Conservation (phyloP, 441 rosid genomes). For the Viola pubescens region DNA sequence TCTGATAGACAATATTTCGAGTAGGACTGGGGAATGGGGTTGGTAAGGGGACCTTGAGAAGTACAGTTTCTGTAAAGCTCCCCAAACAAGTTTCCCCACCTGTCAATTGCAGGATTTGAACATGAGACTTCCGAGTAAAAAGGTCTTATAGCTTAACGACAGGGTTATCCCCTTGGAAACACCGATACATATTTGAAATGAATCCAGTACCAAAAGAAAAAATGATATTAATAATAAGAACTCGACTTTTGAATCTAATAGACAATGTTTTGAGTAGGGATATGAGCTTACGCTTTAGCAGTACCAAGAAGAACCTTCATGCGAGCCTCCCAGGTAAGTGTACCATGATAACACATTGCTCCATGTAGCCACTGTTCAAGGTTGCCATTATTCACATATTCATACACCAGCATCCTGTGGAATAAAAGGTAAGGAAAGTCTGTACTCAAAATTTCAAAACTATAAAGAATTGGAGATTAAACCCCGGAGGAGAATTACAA, state of each 20-base stretch:
- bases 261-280: slow-evolving; percentile 7
- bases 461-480: background rate
- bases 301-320: slow-evolving; percentile 81
- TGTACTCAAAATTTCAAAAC: slow-evolving; percentile 9
- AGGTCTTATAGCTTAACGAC: too few relatives aligned
- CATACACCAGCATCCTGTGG: slow-evolving; percentile 76
- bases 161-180: too few relatives aligned
- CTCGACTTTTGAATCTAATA: background rate
- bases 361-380: slow-evolving; percentile 98
- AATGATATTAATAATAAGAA: background rate
- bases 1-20: background rate
- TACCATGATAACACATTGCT: slow-evolving; percentile 70
- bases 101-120: too few relatives aligned
- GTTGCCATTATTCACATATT: slow-evolving; percentile 89
- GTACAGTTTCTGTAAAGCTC: too few relatives aligned
- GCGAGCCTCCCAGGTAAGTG: slow-evolving; percentile 89
- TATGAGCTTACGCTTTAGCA: slow-evolving; percentile 73
- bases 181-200: background rate
- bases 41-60: too few relatives aligned
- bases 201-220: background rate
- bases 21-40: too few relatives aligned
- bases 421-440: slow-evolving; percentile 1
- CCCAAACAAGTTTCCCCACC: too few relatives aligned
- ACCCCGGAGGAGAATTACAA: background rate
- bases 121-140: too few relatives aligned